A percentile compares a stretch with the other conserved stretches of the same genome.
These are phyloP conservation scores for Diplodia corticola DNA, from an alignment of 2,329 filamentous ascomycete genomes.

Conservation along the genomic window DNA sequence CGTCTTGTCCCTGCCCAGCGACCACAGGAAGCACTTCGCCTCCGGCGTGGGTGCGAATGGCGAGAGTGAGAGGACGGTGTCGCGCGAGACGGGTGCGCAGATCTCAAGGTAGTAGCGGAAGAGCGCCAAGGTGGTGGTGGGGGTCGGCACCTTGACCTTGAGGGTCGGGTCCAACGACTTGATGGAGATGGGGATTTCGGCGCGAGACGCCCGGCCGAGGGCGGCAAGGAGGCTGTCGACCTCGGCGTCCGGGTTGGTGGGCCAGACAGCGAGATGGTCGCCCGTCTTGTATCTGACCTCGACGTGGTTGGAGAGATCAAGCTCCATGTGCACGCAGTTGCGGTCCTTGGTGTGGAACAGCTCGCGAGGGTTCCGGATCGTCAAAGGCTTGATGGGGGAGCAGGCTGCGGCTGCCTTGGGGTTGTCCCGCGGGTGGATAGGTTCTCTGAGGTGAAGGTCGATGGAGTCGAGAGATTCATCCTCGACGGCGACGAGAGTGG, in stretches of 20 bases:
- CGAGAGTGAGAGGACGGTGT: constrained; percentile 39
- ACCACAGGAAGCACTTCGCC: constrained; percentile 35
- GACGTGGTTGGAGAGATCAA: constrained; percentile 40
- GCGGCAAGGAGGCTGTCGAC: constrained; percentile 36
- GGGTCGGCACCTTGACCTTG: constrained; percentile 43
- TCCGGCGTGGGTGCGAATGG: constrained; percentile 42
- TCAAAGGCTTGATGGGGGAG: constrained; percentile 36
- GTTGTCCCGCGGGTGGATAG: not conserved
- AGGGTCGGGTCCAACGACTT: constrained; percentile 31
- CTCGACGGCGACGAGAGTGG: constrained; percentile 30
- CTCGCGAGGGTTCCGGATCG: constrained; percentile 36
- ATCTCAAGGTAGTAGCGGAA: constrained; percentile 52
- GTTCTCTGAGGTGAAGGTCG: constrained; percentile 32
- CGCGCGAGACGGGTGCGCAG: constrained; percentile 43
- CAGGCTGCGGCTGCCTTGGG: constrained; percentile 31
- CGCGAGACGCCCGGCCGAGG: constrained; percentile 31
- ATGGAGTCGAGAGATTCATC: constrained; percentile 29
- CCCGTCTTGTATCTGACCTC: constrained; percentile 47
- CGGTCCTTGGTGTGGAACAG: constrained; percentile 39
- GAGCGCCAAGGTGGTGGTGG: constrained; percentile 42
- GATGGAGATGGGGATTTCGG: constrained; percentile 32
- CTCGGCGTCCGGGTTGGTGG: constrained; percentile 43
- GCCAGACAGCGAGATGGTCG: constrained; percentile 46
- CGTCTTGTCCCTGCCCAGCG: constrained; percentile 36
- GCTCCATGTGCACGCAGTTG: constrained; percentile 45